Evolutionary conservation across 208 protist genomes (phyloP).

Genomic region (Acanthamoeba sp.): DNA sequence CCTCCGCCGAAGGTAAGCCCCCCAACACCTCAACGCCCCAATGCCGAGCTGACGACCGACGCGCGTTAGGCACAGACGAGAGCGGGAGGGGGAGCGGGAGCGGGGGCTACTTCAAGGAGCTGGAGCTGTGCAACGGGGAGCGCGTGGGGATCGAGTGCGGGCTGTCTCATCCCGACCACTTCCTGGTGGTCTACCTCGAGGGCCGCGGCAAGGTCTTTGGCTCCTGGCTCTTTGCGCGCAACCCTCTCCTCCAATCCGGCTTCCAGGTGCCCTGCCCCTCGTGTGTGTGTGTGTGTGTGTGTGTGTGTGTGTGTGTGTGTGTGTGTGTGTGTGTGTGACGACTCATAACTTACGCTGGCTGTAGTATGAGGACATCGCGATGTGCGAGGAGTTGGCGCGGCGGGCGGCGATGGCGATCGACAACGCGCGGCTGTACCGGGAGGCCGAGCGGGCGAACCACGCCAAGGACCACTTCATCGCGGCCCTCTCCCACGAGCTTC

Average conservation of each 20-base stretch:
- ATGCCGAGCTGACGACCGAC: no score
- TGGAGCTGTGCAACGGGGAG: neutral
- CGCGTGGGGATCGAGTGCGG: neutral
- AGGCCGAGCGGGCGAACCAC: slow-evolving; percentile 6
- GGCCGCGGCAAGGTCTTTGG: slow-evolving; percentile 2
- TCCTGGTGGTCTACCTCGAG: neutral
- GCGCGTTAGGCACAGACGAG: no score
- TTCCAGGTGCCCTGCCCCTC: neutral
- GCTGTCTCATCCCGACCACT: neutral
- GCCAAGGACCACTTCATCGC: slow-evolving; percentile 64
- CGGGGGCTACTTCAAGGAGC: slow-evolving; percentile 16
- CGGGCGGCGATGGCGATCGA: neutral
- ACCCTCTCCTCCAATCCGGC: neutral
- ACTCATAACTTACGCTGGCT: neutral
- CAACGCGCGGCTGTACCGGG: neutral
- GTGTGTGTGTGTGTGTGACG: neutral
- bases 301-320: neutral
- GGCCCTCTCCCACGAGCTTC: slow-evolving; percentile 44
- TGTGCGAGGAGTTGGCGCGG: neutral
- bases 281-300: neutral
- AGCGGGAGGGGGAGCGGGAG: neutral
- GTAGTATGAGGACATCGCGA: neutral
- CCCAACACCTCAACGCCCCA: no score
- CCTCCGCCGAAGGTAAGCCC: neutral
- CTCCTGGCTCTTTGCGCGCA: neutral